Conservation (phyloP, 1,284 basidiomycete species). For the Puccinia polysora region DNA sequence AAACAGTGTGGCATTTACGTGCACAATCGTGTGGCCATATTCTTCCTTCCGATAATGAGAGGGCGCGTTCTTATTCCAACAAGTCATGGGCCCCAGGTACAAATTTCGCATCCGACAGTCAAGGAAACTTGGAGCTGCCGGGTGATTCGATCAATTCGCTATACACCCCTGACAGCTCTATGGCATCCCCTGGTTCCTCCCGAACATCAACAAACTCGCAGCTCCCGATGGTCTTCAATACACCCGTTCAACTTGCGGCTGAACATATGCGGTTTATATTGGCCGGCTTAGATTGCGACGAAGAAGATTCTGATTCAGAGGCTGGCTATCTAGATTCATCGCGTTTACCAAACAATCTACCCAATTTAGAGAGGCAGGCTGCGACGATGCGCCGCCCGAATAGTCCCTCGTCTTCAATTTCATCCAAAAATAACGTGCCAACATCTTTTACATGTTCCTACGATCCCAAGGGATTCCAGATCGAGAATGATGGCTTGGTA, state of each 20-base stretch:
- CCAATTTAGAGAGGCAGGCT: too few species aligned
- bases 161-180: neutral
- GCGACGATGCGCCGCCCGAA: too few species aligned
- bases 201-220: neutral
- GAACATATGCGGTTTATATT: slow-evolving; percentile 25
- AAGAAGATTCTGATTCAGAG: too few species aligned
- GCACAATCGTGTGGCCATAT: neutral
- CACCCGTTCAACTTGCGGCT: slow-evolving; percentile 1
- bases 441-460: too few species aligned
- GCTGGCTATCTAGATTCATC: too few species aligned
- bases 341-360: too few species aligned
- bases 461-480: too few species aligned
- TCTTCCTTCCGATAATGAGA: neutral
- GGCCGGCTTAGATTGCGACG: too few species aligned
- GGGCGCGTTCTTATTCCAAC: neutral
- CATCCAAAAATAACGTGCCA: too few species aligned
- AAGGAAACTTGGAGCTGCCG: neutral
- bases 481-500: too few species aligned
- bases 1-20: neutral
- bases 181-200: neutral
- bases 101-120: neutral
- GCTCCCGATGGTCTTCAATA: neutral
- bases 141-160: neutral
- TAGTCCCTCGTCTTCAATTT: too few species aligned
- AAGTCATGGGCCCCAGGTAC: slow-evolving; percentile 9